Percentiles rank a stretch among this genome's conserved stretches.
These are phyloP conservation scores for Populus euphratica DNA, from an alignment of 345 rosid genomes.

Conservation along the genomic window DNA sequence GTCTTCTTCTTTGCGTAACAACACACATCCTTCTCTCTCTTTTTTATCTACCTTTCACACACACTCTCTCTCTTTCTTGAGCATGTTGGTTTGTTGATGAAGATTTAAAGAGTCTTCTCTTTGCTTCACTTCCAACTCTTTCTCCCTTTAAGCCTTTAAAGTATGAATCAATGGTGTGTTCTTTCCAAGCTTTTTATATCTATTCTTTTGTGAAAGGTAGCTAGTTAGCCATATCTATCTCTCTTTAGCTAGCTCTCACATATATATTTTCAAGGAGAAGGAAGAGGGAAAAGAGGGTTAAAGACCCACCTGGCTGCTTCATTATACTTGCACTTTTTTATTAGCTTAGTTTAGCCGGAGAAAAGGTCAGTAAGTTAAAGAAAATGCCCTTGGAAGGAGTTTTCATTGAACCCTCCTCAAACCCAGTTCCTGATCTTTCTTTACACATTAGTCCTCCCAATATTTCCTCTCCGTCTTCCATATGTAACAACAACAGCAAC, in stretches of 20 bases:
- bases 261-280: background rate
- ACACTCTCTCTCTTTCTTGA: constrained; percentile 25
- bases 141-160: constrained; percentile 24
- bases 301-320: constrained; percentile 27
- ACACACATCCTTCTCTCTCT: constrained; percentile 30
- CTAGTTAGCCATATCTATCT: background rate
- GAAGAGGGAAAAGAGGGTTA: constrained; percentile 2
- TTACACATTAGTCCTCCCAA: constrained; percentile 67
- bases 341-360: background rate
- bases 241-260: background rate
- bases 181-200: constrained; percentile 16
- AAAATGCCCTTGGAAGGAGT: constrained; percentile 53
- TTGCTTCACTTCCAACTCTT: background rate
- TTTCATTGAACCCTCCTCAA: constrained; percentile 48
- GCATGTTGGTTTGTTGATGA: constrained; percentile 55
- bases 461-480: constrained; percentile 20
- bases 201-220: background rate
- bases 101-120: constrained; percentile 26
- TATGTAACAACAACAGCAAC: constrained; percentile 7
- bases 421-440: constrained; percentile 65
- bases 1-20: constrained; percentile 34
- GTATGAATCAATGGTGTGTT: constrained; percentile 9
- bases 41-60: constrained; percentile 21
- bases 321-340: constrained; percentile 19
- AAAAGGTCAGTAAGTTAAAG: background rate